Evolutionary conservation across 2,329 filamentous ascomycete genomes (phyloP), one percentile per base, ranked within the genome.

Genomic region (Aspergillus clavatus): DNA sequence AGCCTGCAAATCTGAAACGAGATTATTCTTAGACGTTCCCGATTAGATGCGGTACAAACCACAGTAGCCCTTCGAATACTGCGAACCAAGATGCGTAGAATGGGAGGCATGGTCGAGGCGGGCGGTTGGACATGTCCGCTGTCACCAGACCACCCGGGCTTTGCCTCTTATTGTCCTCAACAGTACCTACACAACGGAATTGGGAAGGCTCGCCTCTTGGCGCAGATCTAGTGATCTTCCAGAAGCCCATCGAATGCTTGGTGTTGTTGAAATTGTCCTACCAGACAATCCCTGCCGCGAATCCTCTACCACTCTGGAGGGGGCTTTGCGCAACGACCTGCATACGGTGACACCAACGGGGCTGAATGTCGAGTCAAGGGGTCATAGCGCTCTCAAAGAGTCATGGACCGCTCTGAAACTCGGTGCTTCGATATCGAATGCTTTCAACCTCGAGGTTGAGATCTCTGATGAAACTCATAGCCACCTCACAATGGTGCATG

Each of bases 171-270:
- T 11, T 35, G 16, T 21, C 31, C 16, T 35, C 8, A 4, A 35
- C 16, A 33, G 27, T 18, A 21, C 31, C 27, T 35, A 12, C n/a
- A 35, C 31, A 21, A 35, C 51, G 48, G 35, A 53, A 42, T 26
- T 42, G 45, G 48, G 7, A 45, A 50, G 41, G 41, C 31, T 26
- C 45, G 35, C 45, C 23, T 26, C 33, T 36, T 43, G 31, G 42
- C 27, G 40, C 35, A 33, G 28, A 45, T 45, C 43, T 43, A 38
- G 24, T 36, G 14, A 21, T 12, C 38, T 52, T 56, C 49, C 38
- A 52, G 53, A 53, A 54, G 38, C 35, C 31, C 43, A 33, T 48
- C 38, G 45, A 52, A 48, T 36, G 37, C 39, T 28, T 10, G 16
- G 10, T 14, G 31, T n/a, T 35, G 31, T 27, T 18, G 10, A 41